Evolutionary conservation across 129 eudicot species (phyloP).

Genomic region (Tagetes erecta): DNA sequence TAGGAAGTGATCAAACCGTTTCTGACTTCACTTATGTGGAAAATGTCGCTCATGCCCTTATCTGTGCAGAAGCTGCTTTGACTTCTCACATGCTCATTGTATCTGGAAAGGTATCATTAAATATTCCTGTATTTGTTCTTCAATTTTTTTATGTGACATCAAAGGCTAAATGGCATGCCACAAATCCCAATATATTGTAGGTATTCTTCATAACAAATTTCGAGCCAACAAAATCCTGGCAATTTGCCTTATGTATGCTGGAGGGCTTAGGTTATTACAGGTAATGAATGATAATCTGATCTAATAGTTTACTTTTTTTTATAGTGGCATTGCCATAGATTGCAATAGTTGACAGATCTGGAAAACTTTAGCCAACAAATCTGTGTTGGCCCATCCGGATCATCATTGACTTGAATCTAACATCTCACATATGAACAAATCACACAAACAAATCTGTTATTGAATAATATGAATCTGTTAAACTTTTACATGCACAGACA

Average conservation of each 20-base stretch:
- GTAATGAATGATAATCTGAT: conserved; percentile 33
- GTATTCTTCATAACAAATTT: conserved; percentile 74
- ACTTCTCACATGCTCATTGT: conserved; percentile 50
- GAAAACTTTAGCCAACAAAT: not conserved
- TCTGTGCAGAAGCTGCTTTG: conserved; percentile 82
- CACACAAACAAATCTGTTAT: too few species aligned
- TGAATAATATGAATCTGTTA: too few species aligned
- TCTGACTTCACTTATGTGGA: conserved; percentile 92
- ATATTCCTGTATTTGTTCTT: not conserved
- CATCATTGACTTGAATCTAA: too few species aligned
- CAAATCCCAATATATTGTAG: conserved; percentile 38
- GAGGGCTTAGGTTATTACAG: conserved; percentile 81
- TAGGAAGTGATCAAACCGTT: conserved; percentile 68
- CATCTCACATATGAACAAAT: too few species aligned
- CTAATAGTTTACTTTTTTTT: not conserved
- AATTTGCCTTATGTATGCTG: conserved; percentile 60
- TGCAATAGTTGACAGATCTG: not conserved
- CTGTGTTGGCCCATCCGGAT: too few species aligned
- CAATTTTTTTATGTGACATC: not conserved
- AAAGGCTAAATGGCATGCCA: conserved; percentile 16
- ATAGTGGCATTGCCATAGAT: not conserved
- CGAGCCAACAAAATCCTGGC: conserved; percentile 74
- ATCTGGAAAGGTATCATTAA: conserved; percentile 73
- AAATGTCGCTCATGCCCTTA: conserved; percentile 85
- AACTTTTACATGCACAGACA: too few species aligned